Conservation (phyloP, 805 yeast genomes). For the Metschnikowia santaceciliae region DNA sequence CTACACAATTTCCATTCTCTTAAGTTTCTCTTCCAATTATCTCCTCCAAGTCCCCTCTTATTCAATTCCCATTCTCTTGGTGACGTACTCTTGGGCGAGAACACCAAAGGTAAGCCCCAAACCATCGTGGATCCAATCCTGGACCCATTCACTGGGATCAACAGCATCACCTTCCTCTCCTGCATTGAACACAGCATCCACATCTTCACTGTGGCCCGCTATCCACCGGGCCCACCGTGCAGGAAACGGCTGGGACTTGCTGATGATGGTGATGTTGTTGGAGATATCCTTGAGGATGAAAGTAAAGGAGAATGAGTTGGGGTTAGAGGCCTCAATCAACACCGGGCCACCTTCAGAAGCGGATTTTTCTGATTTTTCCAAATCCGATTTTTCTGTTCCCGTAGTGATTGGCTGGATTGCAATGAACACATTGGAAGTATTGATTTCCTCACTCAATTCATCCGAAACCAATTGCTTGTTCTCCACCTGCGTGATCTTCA, state of each 20-base stretch:
- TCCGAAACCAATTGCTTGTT: constrained; percentile 15
- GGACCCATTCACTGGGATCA: constrained; percentile 43
- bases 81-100: constrained; percentile 85
- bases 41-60: not conserved
- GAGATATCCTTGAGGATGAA: constrained; percentile 73
- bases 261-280: constrained; percentile 67
- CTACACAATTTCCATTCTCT: too few relatives aligned
- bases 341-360: constrained; percentile 15
- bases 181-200: constrained; percentile 17
- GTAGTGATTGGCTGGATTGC: constrained; percentile 58
- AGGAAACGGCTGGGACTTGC: constrained; percentile 89
- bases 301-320: constrained; percentile 68
- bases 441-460: constrained; percentile 19
- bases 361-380: not conserved
- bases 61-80: constrained; percentile 75
- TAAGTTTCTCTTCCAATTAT: too few relatives aligned
- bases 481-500: constrained; percentile 23
- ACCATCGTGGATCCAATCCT: constrained; percentile 51
- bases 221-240: constrained; percentile 91
- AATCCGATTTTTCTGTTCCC: constrained; percentile 1
- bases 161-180: constrained; percentile 24
- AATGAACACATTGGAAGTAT: constrained; percentile 60
- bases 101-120: constrained; percentile 77
- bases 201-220: constrained; percentile 39
- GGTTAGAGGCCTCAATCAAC: constrained; percentile 43